Evolutionary conservation across 495 filamentous ascomycete genomes (phyloP), one percentile per base, ranked within the genome.

Genomic region (Entonaema liquescens): DNA sequence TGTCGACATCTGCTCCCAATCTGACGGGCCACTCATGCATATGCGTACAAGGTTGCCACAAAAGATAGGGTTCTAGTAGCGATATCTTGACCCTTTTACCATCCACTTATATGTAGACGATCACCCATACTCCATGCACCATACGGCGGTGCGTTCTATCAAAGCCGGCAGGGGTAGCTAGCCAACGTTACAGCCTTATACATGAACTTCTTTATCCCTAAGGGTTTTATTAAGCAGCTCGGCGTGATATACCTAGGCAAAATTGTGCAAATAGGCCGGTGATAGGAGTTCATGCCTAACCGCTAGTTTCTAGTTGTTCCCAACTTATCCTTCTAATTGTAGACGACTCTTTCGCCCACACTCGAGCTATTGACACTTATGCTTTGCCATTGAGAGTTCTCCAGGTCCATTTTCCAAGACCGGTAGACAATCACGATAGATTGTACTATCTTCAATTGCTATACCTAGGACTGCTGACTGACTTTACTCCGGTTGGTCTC

Each of bases 1-100:
- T 53, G 38, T 15, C 17, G 42, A 49, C 65, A 68, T 68, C 38
- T 44, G 38, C 50, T 25, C 40, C 67, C 54, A 64, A 64, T 47
- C 59, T 63, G 67, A 59, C 44, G 67, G 59, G 26, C 54, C 59
- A 36, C 44, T 17, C 17, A 38, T 50, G 26, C 66, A 52, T n/a
- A 31, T 33, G 19, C 36, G 42, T 47, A 52, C 58, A 60, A 35
- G 35, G 56, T 56, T 36, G 47, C 36, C 57, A 38, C 21, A 47
- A 49, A 44, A n/a, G 38, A 40, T 31, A 28, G 58, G 65, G 29
- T 42, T 40, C 62, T 26, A 55, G 19, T 42, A 44, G 59, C 49
- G 42, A 64, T 69, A 59, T 59, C 38, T 40, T 38, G 36, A 44
- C 65, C 35, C n/a, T 50, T 28, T 33, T 35, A 11, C 1, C 59